Evolutionary conservation across 1,139 yeast species (phyloP).

Genomic region (Neolecta irregularis): DNA sequence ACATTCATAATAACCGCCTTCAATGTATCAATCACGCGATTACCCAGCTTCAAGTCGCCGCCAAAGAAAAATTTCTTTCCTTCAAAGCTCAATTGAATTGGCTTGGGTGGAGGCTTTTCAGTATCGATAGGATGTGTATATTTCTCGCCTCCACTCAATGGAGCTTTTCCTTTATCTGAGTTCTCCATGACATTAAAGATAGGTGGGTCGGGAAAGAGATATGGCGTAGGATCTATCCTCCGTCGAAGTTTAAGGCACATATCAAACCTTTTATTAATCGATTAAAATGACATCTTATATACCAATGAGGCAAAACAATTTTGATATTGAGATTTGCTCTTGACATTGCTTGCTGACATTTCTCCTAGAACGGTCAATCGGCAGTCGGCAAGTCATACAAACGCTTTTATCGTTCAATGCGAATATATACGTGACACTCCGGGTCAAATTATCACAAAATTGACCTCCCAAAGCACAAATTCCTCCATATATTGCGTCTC

Average conservation of each 20-base stretch:
- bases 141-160: constrained; percentile 2
- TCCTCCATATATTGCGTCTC: constrained; percentile 50
- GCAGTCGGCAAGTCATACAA: constrained; percentile 25
- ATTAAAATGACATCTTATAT: constrained; percentile 17
- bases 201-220: constrained; percentile 29
- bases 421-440: constrained; percentile 63
- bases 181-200: constrained; percentile 3
- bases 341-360: constrained; percentile 16
- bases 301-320: constrained; percentile 63
- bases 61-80: constrained; percentile 23
- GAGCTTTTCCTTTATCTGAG: neutral
- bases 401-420: constrained; percentile 38
- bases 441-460: constrained; percentile 45
- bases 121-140: constrained; percentile 6
- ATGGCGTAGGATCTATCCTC: constrained; percentile 39
- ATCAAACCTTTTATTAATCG: constrained; percentile 25
- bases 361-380: constrained; percentile 17
- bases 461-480: constrained; percentile 65
- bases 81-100: constrained; percentile 18
- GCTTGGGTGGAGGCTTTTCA: constrained; percentile 5
- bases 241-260: constrained; percentile 45
- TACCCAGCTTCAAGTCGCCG: constrained; percentile 25
- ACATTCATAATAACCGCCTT: constrained; percentile 24
- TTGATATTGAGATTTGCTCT: constrained; percentile 25
- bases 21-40: constrained; percentile 21